phyloP scores from a whole-genome alignment of 2,329 filamentous ascomycete genomes.

The Nemania sp. region DNA sequence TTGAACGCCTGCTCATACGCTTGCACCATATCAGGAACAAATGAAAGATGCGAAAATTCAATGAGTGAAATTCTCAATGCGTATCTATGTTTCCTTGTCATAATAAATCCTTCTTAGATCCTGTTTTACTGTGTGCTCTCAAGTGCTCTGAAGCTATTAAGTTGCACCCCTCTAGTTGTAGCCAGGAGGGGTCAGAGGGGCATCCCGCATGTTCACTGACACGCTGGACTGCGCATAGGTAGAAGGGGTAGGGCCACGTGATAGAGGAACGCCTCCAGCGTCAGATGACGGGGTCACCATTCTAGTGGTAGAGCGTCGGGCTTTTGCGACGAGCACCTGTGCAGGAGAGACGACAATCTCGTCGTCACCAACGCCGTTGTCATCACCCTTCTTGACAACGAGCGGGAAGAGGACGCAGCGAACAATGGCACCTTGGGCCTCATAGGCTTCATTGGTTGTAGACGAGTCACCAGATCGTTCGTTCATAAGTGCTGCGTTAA shows the following conservation, averaged over 20 bases:
- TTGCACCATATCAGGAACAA: constrained; percentile 13
- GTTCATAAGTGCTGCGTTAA: constrained; percentile 95
- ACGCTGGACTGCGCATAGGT: constrained; percentile 35
- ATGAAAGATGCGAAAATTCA: constrained; percentile 13
- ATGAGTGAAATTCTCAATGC: constrained; percentile 9
- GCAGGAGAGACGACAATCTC: constrained; percentile 96
- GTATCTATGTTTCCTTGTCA: constrained; percentile 5
- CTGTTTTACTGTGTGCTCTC: too few relatives aligned
- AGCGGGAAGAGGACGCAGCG: constrained; percentile 95
- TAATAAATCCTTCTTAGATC: neutral
- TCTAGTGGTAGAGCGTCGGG: constrained; percentile 53
- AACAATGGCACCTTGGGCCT: constrained; percentile 80
- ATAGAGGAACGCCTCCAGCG: constrained; percentile 59
- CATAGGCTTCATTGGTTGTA: constrained; percentile 81
- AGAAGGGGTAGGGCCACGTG: constrained; percentile 48
- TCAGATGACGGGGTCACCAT: constrained; percentile 65
- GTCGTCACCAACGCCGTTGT: constrained; percentile 86
- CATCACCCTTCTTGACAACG: constrained; percentile 95
- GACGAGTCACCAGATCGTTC: constrained; percentile 78
- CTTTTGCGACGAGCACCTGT: constrained; percentile 83
- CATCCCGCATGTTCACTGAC: constrained; percentile 38
- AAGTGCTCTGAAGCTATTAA: too few relatives aligned
- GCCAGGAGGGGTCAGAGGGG: constrained; percentile 38
- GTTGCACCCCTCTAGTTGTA: constrained; percentile 26
- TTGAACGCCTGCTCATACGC: constrained; percentile 35